Conservation (phyloP, 805 yeast species). For the Monosporozyma solicola region DNA sequence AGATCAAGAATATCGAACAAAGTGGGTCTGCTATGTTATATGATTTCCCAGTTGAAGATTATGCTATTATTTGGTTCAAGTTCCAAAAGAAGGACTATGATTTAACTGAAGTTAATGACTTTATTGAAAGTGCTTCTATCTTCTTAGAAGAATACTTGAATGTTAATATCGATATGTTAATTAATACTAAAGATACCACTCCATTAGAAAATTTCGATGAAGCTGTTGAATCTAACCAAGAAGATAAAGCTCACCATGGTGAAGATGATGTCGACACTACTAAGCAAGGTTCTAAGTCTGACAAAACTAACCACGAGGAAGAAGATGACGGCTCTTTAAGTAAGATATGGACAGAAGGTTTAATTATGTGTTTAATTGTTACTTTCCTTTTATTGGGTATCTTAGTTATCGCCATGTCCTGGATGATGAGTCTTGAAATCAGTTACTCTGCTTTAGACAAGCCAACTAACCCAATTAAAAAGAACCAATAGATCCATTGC, state of each 20-base stretch:
- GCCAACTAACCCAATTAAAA: slow-evolving; percentile 28
- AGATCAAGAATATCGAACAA: slow-evolving; percentile 11
- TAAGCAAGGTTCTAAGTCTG: not conserved
- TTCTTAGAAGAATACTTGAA: slow-evolving; percentile 18
- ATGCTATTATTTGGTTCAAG: slow-evolving; percentile 16
- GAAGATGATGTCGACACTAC: not conserved
- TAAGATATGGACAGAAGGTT: slow-evolving; percentile 41
- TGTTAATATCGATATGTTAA: slow-evolving; percentile 15
- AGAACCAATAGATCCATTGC: slow-evolving; percentile 10
- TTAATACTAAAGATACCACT: slow-evolving; percentile 10
- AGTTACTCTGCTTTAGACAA: slow-evolving; percentile 78
- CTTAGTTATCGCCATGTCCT: slow-evolving; percentile 53
- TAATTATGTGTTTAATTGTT: slow-evolving; percentile 67
- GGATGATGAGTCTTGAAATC: slow-evolving; percentile 65
- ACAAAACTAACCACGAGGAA: slow-evolving; percentile 8
- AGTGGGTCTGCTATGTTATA: slow-evolving; percentile 17
- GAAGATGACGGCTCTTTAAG: slow-evolving; percentile 21
- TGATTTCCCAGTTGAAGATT: slow-evolving; percentile 12
- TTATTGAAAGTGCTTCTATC: slow-evolving; percentile 17
- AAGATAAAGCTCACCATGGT: not conserved
- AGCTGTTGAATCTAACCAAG: not conserved
- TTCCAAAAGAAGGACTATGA: slow-evolving; percentile 19
- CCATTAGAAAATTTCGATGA: slow-evolving; percentile 5
- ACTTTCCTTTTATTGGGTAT: slow-evolving; percentile 49
- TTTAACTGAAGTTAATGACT: slow-evolving; percentile 18